These are phyloP conservation scores for Teunomyces barrocoloradensis DNA, from an alignment of 805 yeast species.

Conservation along the genomic window DNA sequence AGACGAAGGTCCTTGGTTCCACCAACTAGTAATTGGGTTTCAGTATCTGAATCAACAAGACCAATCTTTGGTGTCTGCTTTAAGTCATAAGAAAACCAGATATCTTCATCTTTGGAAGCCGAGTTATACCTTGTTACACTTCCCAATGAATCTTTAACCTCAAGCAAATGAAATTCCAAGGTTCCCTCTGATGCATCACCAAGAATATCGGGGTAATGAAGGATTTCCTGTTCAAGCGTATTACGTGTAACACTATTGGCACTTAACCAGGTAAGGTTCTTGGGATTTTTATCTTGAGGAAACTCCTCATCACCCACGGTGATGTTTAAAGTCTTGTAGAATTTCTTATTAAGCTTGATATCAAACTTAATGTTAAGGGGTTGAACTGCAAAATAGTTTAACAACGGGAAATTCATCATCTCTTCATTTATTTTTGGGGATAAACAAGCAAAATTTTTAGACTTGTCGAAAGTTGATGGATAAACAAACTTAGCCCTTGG, in stretches of 20 bases:
- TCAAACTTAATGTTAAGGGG: constrained; percentile 46
- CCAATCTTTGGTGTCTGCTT: constrained; percentile 23
- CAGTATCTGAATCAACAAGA: constrained; percentile 19
- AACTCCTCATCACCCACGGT: constrained; percentile 14
- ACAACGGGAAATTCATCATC: constrained; percentile 36
- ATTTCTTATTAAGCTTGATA: constrained; percentile 24
- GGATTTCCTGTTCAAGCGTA: constrained; percentile 32
- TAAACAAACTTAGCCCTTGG: constrained; percentile 63
- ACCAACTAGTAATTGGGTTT: constrained; percentile 23
- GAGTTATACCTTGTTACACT: constrained; percentile 34
- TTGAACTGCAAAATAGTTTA: constrained; percentile 70
- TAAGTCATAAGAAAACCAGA: constrained; percentile 28
- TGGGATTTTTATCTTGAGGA: constrained; percentile 18
- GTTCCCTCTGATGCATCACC: constrained; percentile 16
- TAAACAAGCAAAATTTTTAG: constrained; percentile 54
- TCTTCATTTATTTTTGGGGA: constrained; percentile 42
- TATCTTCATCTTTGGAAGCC: constrained; percentile 33
- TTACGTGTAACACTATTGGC: constrained; percentile 27
- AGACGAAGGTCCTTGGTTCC: constrained; percentile 23
- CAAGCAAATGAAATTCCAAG: constrained; percentile 34
- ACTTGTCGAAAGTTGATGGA: constrained; percentile 23
- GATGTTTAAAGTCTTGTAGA: constrained; percentile 20
- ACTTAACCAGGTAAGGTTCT: constrained; percentile 32
- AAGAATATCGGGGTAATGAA: constrained; percentile 25
- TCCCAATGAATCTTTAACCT: constrained; percentile 34